Conservation (phyloP, 1,284 basidiomycete genomes). For the Sanguinoderma infundibulare region DNA sequence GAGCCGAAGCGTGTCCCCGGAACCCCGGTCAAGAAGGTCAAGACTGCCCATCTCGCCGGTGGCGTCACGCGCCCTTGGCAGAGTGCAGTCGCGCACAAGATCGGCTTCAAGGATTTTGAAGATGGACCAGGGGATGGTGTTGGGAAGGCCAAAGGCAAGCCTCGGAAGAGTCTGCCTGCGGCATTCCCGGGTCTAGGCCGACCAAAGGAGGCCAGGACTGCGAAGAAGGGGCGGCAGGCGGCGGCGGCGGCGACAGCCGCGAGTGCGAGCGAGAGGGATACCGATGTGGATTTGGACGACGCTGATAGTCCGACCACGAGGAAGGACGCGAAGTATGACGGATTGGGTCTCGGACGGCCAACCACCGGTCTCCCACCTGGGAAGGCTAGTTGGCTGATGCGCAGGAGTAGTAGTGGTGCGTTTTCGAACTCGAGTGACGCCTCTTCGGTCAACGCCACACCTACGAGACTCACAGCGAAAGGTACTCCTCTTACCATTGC, state of each 20-base stretch:
- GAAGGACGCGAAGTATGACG: slow-evolving; percentile 57
- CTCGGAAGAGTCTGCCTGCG: slow-evolving; percentile 76
- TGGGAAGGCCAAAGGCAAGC: slow-evolving; percentile 47
- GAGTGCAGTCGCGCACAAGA: slow-evolving; percentile 72
- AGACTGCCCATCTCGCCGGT: slow-evolving; percentile 58
- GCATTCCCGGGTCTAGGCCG: slow-evolving; percentile 49
- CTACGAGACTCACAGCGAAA: slow-evolving; percentile 55
- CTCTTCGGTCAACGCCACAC: slow-evolving; percentile 59
- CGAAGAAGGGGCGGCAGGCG: slow-evolving; percentile 19
- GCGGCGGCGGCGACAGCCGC: background rate
- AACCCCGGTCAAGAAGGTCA: slow-evolving; percentile 77
- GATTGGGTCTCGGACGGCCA: slow-evolving; percentile 70
- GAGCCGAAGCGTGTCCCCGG: slow-evolving; percentile 70
- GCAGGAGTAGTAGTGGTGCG: slow-evolving; percentile 76
- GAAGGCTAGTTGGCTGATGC: slow-evolving; percentile 63
- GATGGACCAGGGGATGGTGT: slow-evolving; percentile 25
- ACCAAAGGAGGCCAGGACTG: slow-evolving; percentile 26
- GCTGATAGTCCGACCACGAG: slow-evolving; percentile 59
- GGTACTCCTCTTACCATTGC: slow-evolving; percentile 33
- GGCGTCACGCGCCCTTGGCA: slow-evolving; percentile 67
- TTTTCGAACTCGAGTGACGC: slow-evolving; percentile 74
- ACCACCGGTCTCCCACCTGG: slow-evolving; percentile 29
- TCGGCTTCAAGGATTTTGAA: slow-evolving; percentile 60
- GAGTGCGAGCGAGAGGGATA: slow-evolving; percentile 36
- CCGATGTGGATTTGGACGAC: slow-evolving; percentile 49